These are phyloP conservation scores for Pythium dissotocum DNA, from an alignment of 352 stramenopile genomes.

Conservation along the genomic window DNA sequence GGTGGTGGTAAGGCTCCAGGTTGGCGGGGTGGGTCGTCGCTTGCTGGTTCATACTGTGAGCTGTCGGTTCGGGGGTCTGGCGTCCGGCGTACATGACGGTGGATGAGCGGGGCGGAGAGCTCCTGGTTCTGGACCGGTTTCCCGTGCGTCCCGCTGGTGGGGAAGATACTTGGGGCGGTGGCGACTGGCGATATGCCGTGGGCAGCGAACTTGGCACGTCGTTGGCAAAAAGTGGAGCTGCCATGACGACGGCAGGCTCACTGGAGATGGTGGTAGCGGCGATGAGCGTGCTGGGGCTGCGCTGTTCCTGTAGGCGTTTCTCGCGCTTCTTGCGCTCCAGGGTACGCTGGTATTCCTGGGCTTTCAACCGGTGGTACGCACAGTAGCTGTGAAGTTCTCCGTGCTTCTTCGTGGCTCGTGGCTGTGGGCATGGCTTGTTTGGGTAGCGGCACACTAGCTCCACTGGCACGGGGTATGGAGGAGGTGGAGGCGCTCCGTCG, in stretches of 20 bases:
- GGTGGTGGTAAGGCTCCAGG: constrained; percentile 26
- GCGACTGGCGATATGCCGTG: constrained; percentile 12
- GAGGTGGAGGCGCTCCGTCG: constrained; percentile 14
- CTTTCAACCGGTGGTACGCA: constrained; percentile 53
- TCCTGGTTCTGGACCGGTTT: constrained; percentile 9
- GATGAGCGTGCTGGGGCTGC: constrained; percentile 8
- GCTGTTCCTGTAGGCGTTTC: constrained; percentile 26
- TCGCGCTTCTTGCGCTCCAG: constrained; percentile 42
- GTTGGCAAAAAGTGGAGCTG: not conserved
- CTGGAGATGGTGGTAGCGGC: constrained; percentile 27
- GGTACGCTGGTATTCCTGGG: constrained; percentile 42
- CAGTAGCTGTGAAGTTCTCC: constrained; percentile 60
- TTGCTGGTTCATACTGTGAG: not conserved
- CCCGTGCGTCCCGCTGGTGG: constrained; percentile 3
- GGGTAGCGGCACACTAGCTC: constrained; percentile 60
- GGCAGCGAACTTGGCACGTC: not conserved
- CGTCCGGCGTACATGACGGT: not conserved
- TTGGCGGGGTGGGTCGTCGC: not conserved
- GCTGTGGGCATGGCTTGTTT: constrained; percentile 52
- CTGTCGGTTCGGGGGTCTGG: not conserved
- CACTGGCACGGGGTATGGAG: constrained; percentile 27
- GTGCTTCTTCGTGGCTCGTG: constrained; percentile 45
- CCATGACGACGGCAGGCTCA: constrained; percentile 1
- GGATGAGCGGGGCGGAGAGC: constrained; percentile 15
- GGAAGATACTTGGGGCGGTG: not conserved